These are phyloP conservation scores for Epichloe typhina DNA, from an alignment of 2,329 filamentous ascomycete genomes.

Conservation along the genomic window DNA sequence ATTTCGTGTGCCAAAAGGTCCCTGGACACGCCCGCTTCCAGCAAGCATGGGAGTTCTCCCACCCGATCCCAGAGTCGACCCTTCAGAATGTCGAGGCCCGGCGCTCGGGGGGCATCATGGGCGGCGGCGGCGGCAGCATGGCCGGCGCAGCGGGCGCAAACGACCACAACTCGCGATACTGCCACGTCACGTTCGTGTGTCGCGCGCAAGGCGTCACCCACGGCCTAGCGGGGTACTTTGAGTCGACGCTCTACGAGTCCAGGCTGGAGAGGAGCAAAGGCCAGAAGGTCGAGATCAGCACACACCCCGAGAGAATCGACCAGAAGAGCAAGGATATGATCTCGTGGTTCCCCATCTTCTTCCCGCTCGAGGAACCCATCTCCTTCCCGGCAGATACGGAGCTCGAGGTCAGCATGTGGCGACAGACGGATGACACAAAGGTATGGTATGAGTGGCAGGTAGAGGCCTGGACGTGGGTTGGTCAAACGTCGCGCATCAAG, in stretches of 20 bases:
- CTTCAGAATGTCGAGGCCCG: conserved; percentile 43
- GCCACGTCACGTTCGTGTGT: conserved; percentile 65
- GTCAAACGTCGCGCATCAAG: conserved; percentile 48
- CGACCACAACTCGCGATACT: conserved; percentile 78
- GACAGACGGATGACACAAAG: conserved; percentile 85
- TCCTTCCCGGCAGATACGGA: conserved; percentile 76
- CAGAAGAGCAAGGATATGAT: conserved; percentile 95
- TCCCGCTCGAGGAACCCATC: conserved; percentile 83
- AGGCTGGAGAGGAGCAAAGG: conserved; percentile 22
- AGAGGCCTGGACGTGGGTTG: conserved; percentile 62
- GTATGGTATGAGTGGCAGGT: conserved; percentile 99
- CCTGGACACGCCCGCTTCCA: conserved; percentile 53
- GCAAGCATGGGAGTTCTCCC: conserved; percentile 67
- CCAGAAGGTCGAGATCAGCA: conserved; percentile 71
- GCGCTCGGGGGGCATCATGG: conserved; percentile 47
- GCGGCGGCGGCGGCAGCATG: conserved; percentile 59
- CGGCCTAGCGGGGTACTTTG: conserved; percentile 88
- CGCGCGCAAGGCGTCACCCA: conserved; percentile 73
- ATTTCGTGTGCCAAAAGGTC: conserved; percentile 60
- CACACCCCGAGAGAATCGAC: conserved; percentile 83
- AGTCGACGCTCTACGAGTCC: conserved; percentile 76
- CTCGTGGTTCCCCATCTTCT: conserved; percentile 98
- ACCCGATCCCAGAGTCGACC: conserved; percentile 52
- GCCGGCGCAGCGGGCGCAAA: conserved; percentile 69
- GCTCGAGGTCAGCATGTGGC: conserved; percentile 86